phyloP scores from a whole-genome alignment of 169 alveolate species.

The Cyclospora cayetanensis region DNA sequence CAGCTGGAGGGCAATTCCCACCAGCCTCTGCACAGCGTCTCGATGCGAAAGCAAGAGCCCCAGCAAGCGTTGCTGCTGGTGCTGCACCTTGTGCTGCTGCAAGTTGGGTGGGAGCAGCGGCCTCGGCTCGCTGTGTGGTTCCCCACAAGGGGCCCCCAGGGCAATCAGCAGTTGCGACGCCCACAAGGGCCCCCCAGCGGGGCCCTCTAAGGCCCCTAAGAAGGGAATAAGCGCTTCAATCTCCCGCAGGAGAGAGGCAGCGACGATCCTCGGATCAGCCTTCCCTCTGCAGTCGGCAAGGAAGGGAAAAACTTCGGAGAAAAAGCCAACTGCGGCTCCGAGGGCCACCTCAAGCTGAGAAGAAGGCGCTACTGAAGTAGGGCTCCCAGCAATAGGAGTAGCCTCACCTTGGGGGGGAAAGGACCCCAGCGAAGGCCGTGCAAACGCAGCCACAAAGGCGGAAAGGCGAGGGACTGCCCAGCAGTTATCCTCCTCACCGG shows the following conservation, averaged over 20 bases:
- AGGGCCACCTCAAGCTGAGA: constrained; percentile 4
- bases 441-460: not conserved
- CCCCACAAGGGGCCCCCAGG: constrained; percentile 38
- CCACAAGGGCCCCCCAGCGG: not conserved
- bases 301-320: not conserved
- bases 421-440: not conserved
- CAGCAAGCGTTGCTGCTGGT: not conserved
- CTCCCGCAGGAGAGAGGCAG: not conserved
- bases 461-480: not conserved
- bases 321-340: not conserved
- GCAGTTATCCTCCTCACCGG: too few relatives aligned
- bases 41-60: not conserved
- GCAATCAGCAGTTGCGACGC: not conserved
- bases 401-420: not conserved
- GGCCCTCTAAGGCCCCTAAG: constrained; percentile 8
- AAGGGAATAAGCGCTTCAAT: not conserved
- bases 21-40: not conserved
- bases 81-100: not conserved
- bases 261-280: not conserved
- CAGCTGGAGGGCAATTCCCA: not conserved
- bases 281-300: constrained; percentile 1
- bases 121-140: not conserved
- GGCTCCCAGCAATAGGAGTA: not conserved
- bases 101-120: not conserved
- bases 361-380: not conserved